phyloP scores from a whole-genome alignment of 805 yeast species.

The Lipomyces yamadae region DNA sequence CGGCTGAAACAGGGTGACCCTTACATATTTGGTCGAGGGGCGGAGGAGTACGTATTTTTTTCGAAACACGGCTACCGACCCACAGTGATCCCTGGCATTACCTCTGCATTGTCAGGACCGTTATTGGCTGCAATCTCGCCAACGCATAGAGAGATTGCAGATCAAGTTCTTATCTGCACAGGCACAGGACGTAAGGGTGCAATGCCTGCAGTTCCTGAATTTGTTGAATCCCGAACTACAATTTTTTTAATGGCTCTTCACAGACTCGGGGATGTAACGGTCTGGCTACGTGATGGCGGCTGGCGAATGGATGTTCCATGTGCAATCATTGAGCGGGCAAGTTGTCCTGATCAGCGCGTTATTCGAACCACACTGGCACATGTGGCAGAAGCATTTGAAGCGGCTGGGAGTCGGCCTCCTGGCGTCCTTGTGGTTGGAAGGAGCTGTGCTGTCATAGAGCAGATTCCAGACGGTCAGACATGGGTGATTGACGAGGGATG shows the following conservation, averaged over 20 bases:
- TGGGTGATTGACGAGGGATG: slow-evolving; percentile 59
- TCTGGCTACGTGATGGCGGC: slow-evolving; percentile 54
- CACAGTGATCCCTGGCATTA: slow-evolving; percentile 80
- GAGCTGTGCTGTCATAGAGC: slow-evolving; percentile 64
- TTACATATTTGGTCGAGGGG: slow-evolving; percentile 94
- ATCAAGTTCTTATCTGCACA: slow-evolving; percentile 89
- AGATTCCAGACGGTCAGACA: slow-evolving; percentile 40
- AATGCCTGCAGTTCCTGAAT: slow-evolving; percentile 77
- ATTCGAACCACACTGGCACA: slow-evolving; percentile 71
- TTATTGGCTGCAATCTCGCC: slow-evolving; percentile 82
- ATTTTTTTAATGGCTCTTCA: slow-evolving; percentile 90
- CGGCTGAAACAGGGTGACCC: slow-evolving; percentile 97
- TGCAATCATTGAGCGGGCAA: slow-evolving; percentile 86
- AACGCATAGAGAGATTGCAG: slow-evolving; percentile 89
- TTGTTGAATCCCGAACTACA: slow-evolving; percentile 73
- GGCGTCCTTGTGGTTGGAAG: slow-evolving; percentile 83
- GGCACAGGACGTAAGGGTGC: slow-evolving; percentile 92
- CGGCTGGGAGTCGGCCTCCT: slow-evolving; percentile 87
- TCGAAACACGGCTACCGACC: slow-evolving; percentile 70
- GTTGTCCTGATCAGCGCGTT: slow-evolving; percentile 90
- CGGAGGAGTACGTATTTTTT: slow-evolving; percentile 83
- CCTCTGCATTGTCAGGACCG: slow-evolving; percentile 89
- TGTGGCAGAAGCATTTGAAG: slow-evolving; percentile 73
- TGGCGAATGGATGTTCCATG: slow-evolving; percentile 81
- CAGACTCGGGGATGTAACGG: slow-evolving; percentile 53